A percentile compares a stretch with the other conserved stretches of the same genome.
phyloP scores from a whole-genome alignment of 2,329 filamentous ascomycete species.

The Penicillium sp. region DNA sequence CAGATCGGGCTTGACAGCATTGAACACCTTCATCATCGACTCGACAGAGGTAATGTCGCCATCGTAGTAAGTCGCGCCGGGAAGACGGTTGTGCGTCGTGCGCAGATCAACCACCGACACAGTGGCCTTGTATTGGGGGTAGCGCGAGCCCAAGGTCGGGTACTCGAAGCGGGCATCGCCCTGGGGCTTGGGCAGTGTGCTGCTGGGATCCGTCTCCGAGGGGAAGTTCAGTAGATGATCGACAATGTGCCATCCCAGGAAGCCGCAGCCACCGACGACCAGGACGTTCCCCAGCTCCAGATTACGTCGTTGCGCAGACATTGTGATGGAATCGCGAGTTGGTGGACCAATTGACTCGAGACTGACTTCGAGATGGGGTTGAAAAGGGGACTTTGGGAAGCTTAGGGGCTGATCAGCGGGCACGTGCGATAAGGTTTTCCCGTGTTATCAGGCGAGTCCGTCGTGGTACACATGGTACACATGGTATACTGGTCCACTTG shows the following conservation, averaged over 20 bases:
- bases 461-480: too few species aligned
- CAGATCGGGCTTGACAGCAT: constrained; percentile 70
- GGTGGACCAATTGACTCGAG: background rate
- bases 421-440: constrained; percentile 17
- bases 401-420: constrained; percentile 19
- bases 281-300: constrained; percentile 67
- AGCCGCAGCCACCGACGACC: constrained; percentile 81
- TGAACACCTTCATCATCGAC: constrained; percentile 65
- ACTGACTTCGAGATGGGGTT: constrained; percentile 3
- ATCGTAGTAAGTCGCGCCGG: constrained; percentile 68
- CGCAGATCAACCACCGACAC: constrained; percentile 74
- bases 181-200: constrained; percentile 38
- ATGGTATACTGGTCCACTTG: background rate
- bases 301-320: constrained; percentile 35
- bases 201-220: constrained; percentile 46
- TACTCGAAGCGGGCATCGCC: constrained; percentile 41
- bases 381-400: constrained; percentile 23
- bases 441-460: constrained; percentile 1
- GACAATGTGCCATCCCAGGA: constrained; percentile 81
- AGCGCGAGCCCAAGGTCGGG: constrained; percentile 42
- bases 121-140: constrained; percentile 48
- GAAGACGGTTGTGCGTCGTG: constrained; percentile 67
- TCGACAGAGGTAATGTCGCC: constrained; percentile 73
- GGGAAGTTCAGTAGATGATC: constrained; percentile 68
- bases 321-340: constrained; percentile 13